Percentiles rank a stretch among this genome's conserved stretches.
Conservation (phyloP, 352 stramenopile species). For the Pythium guiyangense region DNA sequence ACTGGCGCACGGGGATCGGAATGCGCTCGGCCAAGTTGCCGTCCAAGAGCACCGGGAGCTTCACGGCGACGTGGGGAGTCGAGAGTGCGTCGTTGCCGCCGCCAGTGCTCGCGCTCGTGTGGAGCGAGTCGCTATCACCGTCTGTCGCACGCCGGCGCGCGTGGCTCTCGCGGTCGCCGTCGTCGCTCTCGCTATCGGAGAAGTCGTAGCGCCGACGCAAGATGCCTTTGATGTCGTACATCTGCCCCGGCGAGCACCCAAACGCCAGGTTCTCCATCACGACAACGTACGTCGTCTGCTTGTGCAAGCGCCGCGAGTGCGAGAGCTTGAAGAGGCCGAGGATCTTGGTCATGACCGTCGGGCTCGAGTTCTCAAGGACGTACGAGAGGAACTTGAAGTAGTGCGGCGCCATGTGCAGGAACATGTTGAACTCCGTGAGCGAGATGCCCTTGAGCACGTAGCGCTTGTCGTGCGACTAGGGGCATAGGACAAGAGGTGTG, state of each 20-base stretch:
- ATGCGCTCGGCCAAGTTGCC: constrained; percentile 79
- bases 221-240: constrained; percentile 88
- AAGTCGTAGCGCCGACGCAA: constrained; percentile 61
- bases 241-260: constrained; percentile 68
- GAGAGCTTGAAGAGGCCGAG: constrained; percentile 79
- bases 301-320: constrained; percentile 49
- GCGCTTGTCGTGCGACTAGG: constrained; percentile 74
- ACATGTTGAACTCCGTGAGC: constrained; percentile 88
- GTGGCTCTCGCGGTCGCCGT: constrained; percentile 12
- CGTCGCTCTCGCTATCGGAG: constrained; percentile 27
- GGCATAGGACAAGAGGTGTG: constrained; percentile 6
- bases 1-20: constrained; percentile 65
- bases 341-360: constrained; percentile 83
- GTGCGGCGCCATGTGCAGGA: constrained; percentile 82
- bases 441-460: constrained; percentile 86
- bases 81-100: not conserved
- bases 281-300: constrained; percentile 79
- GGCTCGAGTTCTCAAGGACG: constrained; percentile 45
- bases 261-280: constrained; percentile 88
- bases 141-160: no score
- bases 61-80: constrained; percentile 34
- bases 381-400: constrained; percentile 86
- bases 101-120: constrained; percentile 21
- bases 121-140: constrained; percentile 13
- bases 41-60: constrained; percentile 71